Evolutionary conservation across 2,329 filamentous ascomycete species (phyloP).

Genomic region (Stagonosporopsis chrysanthemi): DNA sequence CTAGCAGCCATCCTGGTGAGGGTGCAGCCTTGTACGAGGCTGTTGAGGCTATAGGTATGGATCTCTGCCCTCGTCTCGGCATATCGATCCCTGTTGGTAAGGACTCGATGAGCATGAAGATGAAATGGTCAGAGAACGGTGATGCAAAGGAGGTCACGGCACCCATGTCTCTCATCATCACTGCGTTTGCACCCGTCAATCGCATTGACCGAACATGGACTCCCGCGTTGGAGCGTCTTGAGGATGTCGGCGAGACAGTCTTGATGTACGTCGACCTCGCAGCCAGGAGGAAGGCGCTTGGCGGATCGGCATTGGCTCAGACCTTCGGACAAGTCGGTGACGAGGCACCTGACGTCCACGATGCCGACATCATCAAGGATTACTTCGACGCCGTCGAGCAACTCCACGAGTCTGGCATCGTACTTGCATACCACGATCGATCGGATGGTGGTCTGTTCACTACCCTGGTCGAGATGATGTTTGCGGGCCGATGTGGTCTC

Average conservation of each 20-base stretch:
- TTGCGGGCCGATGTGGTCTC: constrained; percentile 88
- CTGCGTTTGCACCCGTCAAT: constrained; percentile 85
- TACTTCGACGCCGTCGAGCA: constrained; percentile 87
- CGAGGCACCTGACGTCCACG: constrained; percentile 84
- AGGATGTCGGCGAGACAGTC: constrained; percentile 88
- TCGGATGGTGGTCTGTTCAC: constrained; percentile 94
- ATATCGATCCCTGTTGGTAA: constrained; percentile 96
- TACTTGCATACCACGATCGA: constrained; percentile 92
- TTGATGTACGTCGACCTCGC: constrained; percentile 93
- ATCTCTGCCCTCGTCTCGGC: constrained; percentile 87
- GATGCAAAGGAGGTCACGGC: constrained; percentile 86
- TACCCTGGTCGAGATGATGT: constrained; percentile 96
- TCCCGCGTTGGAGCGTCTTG: constrained; percentile 79
- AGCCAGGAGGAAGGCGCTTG: constrained; percentile 78
- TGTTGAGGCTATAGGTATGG: constrained; percentile 90
- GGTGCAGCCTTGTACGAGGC: constrained; percentile 92
- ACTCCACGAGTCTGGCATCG: constrained; percentile 71
- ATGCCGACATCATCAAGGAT: constrained; percentile 81
- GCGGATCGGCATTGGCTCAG: constrained; percentile 90
- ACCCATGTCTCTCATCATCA: constrained; percentile 88
- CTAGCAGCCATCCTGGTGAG: constrained; percentile 91
- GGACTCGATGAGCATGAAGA: constrained; percentile 99
- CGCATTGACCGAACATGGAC: constrained; percentile 92
- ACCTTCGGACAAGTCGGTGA: constrained; percentile 86
- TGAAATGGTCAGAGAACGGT: constrained; percentile 76